These are phyloP conservation scores for Parasitella parasitica DNA, from an alignment of 371 early-diverging fungal genomes.

Conservation along the genomic window DNA sequence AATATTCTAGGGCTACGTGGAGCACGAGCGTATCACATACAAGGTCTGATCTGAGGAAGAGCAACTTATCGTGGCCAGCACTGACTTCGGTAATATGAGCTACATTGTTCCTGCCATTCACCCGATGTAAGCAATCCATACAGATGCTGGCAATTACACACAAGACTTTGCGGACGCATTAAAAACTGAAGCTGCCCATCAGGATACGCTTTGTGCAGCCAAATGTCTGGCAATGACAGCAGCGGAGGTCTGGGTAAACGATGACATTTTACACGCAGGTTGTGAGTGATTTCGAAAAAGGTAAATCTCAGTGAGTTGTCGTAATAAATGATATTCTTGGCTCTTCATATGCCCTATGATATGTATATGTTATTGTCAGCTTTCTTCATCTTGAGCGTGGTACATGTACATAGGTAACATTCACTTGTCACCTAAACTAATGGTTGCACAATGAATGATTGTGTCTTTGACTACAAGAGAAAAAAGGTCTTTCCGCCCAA, in stretches of 20 bases:
- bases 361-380: too few species aligned
- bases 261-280: constrained; percentile 25
- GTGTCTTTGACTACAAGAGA: too few species aligned
- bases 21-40: constrained; percentile 38
- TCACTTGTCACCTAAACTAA: too few species aligned
- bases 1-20: constrained; percentile 57
- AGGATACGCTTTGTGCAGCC: constrained; percentile 56
- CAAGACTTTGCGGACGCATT: constrained; percentile 61
- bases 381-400: too few species aligned
- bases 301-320: constrained; percentile 17
- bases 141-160: constrained; percentile 23
- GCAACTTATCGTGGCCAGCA: constrained; percentile 45
- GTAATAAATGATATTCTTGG: too few species aligned
- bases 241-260: constrained; percentile 30
- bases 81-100: constrained; percentile 77
- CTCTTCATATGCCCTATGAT: too few species aligned
- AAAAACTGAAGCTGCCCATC: constrained; percentile 60
- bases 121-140: constrained; percentile 16
- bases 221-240: constrained; percentile 38
- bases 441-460: too few species aligned
- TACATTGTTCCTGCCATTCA: constrained; percentile 31
- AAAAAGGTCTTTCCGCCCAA: too few species aligned
- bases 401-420: too few species aligned
- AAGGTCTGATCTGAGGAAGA: constrained; percentile 37
- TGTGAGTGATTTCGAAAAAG: constrained; percentile 35